Evolutionary conservation across 805 yeast species (phyloP).

Genomic region (Myxozyma monticola): DNA sequence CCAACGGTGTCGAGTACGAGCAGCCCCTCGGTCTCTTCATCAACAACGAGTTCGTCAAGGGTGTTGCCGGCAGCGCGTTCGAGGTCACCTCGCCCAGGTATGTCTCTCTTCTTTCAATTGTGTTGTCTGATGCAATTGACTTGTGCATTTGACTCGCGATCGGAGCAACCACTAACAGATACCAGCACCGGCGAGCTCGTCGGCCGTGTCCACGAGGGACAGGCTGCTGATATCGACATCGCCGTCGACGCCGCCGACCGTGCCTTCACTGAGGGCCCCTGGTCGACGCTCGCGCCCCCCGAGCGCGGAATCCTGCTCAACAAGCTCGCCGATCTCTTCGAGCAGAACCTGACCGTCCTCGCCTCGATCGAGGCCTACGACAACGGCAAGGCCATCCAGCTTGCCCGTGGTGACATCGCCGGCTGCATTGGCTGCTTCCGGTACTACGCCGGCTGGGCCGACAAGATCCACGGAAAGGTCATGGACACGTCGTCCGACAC

Average conservation of each 20-base stretch:
- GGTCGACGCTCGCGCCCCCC: constrained; percentile 72
- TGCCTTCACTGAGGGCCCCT: constrained; percentile 64
- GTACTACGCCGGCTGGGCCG: constrained; percentile 90
- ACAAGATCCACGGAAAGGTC: constrained; percentile 74
- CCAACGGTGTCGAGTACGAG: constrained; percentile 70
- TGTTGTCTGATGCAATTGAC: background rate
- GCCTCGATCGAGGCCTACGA: constrained; percentile 84
- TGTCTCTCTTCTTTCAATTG: background rate
- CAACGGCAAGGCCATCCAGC: constrained; percentile 77
- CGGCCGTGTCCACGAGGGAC: constrained; percentile 70
- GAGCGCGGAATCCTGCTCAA: constrained; percentile 61
- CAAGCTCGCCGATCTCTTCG: constrained; percentile 77
- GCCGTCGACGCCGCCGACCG: constrained; percentile 84
- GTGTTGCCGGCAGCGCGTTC: constrained; percentile 59
- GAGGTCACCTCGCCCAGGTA: constrained; percentile 48
- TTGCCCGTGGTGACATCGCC: constrained; percentile 67
- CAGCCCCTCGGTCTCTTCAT: constrained; percentile 85
- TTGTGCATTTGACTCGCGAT: background rate
- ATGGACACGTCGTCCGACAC: constrained; percentile 74
- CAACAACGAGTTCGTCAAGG: constrained; percentile 69
- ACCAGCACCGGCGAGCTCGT: constrained; percentile 54
- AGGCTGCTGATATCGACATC: constrained; percentile 71
- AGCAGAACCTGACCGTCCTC: constrained; percentile 65
- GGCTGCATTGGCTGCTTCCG: constrained; percentile 69
- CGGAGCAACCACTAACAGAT: background rate